Evolutionary conservation across 768 basidiomycete genomes (phyloP).

Genomic region (Coprinopsis cinerea): DNA sequence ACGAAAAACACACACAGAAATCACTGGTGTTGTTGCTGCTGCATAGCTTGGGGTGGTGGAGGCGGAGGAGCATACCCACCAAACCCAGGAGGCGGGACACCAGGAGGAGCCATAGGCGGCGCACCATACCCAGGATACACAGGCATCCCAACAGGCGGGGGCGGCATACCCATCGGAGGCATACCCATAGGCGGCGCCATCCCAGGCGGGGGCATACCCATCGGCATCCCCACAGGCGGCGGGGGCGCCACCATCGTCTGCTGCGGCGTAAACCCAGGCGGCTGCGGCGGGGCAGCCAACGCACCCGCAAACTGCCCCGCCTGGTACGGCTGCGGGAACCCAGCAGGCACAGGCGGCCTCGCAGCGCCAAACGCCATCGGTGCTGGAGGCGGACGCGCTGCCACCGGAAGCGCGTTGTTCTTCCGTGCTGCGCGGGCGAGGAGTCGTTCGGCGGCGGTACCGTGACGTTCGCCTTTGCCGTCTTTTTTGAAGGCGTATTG

Average conservation of each 20-base stretch:
- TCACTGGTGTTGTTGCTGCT: constrained; percentile 26
- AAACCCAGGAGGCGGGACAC: constrained; percentile 68
- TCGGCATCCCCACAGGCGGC: constrained; percentile 18
- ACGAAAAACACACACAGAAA: too few species aligned
- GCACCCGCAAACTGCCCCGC: constrained; percentile 87
- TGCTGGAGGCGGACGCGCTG: constrained; percentile 68
- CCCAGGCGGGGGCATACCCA: constrained; percentile 21
- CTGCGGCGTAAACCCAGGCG: constrained; percentile 72
- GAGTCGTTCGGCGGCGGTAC: constrained; percentile 93
- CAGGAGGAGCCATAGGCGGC: constrained; percentile 46
- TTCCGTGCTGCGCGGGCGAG: constrained; percentile 94
- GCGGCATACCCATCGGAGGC: constrained; percentile 10
- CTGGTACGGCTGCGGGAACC: constrained; percentile 72
- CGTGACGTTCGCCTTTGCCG: constrained; percentile 96
- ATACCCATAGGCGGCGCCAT: constrained; percentile 13
- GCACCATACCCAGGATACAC: constrained; percentile 23
- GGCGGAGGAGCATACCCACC: constrained; percentile 37
- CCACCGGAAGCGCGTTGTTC: constrained; percentile 84
- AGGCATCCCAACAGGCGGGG: constrained; percentile 26
- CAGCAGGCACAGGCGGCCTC: constrained; percentile 62
- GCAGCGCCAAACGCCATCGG: constrained; percentile 67
- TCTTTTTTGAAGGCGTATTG: constrained; percentile 99
- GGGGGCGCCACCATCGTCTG: constrained; percentile 55
- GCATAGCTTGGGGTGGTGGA: constrained; percentile 29
- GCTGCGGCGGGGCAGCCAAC: constrained; percentile 70